These are phyloP conservation scores for Sutorius australiensis DNA, from an alignment of 768 basidiomycete species.

Conservation along the genomic window DNA sequence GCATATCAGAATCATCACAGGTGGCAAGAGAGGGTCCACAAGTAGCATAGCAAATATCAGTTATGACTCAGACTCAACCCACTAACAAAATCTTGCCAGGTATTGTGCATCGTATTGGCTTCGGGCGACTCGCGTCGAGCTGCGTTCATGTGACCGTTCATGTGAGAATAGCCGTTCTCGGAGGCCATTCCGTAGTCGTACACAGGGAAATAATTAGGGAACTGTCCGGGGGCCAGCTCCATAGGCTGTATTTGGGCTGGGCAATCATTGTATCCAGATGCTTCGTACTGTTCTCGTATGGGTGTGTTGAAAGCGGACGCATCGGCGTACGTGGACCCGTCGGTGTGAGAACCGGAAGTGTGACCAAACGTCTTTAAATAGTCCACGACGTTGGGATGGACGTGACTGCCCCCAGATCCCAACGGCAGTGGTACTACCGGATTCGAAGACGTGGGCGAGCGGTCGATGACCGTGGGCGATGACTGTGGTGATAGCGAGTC, in stretches of 20 bases:
- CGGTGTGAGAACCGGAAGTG: slow-evolving; percentile 16
- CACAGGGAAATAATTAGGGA: slow-evolving; percentile 73
- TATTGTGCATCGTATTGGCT: slow-evolving; percentile 52
- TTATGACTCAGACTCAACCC: slow-evolving; percentile 19
- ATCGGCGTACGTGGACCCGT: slow-evolving; percentile 23
- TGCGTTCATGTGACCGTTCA: slow-evolving; percentile 37
- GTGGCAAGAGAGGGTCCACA: slow-evolving; percentile 9
- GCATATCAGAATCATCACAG: slow-evolving; percentile 6
- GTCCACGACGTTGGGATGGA: slow-evolving; percentile 63
- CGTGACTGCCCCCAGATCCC: slow-evolving; percentile 44
- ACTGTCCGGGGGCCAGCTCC: slow-evolving; percentile 34
- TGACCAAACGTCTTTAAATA: slow-evolving; percentile 63
- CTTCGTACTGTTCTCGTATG: slow-evolving; percentile 23
- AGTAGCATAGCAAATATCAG: slow-evolving; percentile 1
- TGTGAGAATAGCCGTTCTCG: slow-evolving; percentile 34
- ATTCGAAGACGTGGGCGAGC: slow-evolving; percentile 67
- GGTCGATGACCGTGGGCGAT: slow-evolving; percentile 40
- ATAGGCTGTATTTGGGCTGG: slow-evolving; percentile 28
- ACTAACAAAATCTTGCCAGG: slow-evolving; percentile 62
- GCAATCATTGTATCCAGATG: slow-evolving; percentile 19
- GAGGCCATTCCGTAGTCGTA: slow-evolving; percentile 58
- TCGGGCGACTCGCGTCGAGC: slow-evolving; percentile 47
- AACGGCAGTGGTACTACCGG: slow-evolving; percentile 72
- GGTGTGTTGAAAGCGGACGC: slow-evolving; percentile 25
- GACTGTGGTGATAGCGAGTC: slow-evolving; percentile 54